phyloP scores from a whole-genome alignment of 1,139 yeast genomes.

The Hanseniaspora sp. region DNA sequence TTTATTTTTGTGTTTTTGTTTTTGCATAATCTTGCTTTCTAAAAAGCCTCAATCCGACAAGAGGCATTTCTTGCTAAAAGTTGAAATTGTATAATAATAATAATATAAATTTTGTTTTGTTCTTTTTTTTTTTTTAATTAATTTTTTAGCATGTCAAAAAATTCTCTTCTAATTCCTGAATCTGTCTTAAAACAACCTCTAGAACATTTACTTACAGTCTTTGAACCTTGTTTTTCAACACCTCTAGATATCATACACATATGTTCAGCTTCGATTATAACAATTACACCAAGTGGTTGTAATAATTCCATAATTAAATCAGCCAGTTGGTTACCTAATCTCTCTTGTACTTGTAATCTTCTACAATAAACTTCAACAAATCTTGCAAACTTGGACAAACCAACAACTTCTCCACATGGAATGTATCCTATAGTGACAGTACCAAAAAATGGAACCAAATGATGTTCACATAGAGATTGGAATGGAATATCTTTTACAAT shows the following conservation, averaged over 20 bases:
- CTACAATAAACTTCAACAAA: constrained; percentile 95
- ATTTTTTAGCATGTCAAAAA: constrained; percentile 56
- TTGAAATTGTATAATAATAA: background rate
- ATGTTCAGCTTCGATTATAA: constrained; percentile 92
- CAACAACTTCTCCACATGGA: constrained; percentile 89
- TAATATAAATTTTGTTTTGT: background rate
- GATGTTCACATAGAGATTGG: constrained; percentile 91
- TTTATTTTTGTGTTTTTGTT: background rate
- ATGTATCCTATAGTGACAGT: constrained; percentile 94
- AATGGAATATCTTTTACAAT: constrained; percentile 90
- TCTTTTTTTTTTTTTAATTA: background rate
- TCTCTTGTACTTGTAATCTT: constrained; percentile 91
- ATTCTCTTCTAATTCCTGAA: constrained; percentile 93
- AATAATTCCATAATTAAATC: constrained; percentile 86
- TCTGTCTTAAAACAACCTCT: constrained; percentile 87
- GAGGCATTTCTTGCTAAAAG: background rate
- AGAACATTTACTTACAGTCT: constrained; percentile 94
- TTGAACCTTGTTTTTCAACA: constrained; percentile 86
- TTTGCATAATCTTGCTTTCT: background rate
- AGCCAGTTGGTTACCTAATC: constrained; percentile 92
- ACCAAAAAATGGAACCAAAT: constrained; percentile 92
- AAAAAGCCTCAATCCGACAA: background rate
- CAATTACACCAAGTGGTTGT: constrained; percentile 94
- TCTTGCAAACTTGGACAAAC: constrained; percentile 84
- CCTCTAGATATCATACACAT: constrained; percentile 99